These are phyloP conservation scores for Claviceps sp. DNA, from an alignment of 2,329 filamentous ascomycete species.

Conservation along the genomic window DNA sequence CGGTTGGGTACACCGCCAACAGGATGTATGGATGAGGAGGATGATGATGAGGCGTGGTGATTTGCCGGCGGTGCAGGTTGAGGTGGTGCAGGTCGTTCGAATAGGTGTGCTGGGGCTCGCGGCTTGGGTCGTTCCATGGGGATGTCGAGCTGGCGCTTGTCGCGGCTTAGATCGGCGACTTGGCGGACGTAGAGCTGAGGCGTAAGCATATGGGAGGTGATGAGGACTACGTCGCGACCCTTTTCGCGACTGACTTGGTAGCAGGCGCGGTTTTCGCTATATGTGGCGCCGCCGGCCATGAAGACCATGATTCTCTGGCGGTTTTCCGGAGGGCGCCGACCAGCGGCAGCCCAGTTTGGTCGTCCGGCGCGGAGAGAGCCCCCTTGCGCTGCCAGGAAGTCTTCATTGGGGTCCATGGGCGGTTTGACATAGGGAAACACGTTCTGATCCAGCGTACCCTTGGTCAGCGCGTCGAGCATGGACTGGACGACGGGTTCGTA, in stretches of 20 bases:
- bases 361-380: constrained; percentile 81
- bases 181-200: constrained; percentile 74
- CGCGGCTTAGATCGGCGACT: constrained; percentile 62
- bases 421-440: constrained; percentile 63
- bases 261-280: constrained; percentile 76
- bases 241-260: constrained; percentile 68
- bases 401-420: constrained; percentile 48
- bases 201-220: constrained; percentile 85
- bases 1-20: constrained; percentile 14
- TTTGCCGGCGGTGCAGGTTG: constrained; percentile 35
- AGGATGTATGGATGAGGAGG: constrained; percentile 13
- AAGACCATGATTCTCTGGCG: constrained; percentile 86
- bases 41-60: neutral
- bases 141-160: constrained; percentile 63
- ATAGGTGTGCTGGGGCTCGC: constrained; percentile 75
- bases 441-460: constrained; percentile 51
- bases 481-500: constrained; percentile 71
- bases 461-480: constrained; percentile 64
- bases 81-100: constrained; percentile 53
- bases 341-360: constrained; percentile 85
- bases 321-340: constrained; percentile 60
- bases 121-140: constrained; percentile 68
- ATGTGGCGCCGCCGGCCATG: constrained; percentile 89
- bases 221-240: constrained; percentile 72
- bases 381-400: constrained; percentile 41